These are phyloP conservation scores for Avena atlantica DNA, from an alignment of 176 grass and related monocot species.

Conservation along the genomic window DNA sequence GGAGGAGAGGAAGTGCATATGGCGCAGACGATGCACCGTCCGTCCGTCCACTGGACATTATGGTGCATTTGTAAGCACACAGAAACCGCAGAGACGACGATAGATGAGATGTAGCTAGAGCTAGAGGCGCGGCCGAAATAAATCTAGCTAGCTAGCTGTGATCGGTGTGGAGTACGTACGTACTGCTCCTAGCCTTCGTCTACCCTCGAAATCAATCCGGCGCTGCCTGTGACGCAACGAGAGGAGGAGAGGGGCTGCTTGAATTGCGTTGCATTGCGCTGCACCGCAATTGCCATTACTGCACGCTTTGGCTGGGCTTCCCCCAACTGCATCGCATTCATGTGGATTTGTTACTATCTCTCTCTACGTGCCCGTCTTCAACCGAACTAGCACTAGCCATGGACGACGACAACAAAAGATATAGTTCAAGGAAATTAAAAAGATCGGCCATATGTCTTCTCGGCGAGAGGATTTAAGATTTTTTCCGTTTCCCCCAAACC, in stretches of 20 bases:
- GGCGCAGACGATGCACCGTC: neutral
- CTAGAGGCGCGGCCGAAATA: slow-evolving; percentile 9
- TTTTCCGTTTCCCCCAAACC: too few relatives aligned
- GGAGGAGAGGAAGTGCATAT: neutral
- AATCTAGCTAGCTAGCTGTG: slow-evolving; percentile 7
- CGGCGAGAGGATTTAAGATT: neutral
- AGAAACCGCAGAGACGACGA: slow-evolving; percentile 4
- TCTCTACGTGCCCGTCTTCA: neutral
- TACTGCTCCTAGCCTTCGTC: neutral
- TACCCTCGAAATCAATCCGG: neutral
- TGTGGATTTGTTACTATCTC: slow-evolving; percentile 25
- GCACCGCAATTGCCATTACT: slow-evolving; percentile 44
- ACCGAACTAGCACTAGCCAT: neutral
- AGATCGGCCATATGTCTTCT: neutral
- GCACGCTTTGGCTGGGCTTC: neutral
- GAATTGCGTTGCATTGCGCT: slow-evolving; percentile 25
- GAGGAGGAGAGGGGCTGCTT: neutral
- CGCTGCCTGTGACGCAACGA: slow-evolving; percentile 29
- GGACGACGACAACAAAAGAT: neutral
- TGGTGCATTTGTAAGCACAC: slow-evolving; percentile 37
- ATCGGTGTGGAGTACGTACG: neutral
- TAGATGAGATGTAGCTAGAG: neutral
- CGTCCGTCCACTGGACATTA: slow-evolving; percentile 28
- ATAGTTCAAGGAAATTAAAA: neutral
- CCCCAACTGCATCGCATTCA: slow-evolving; percentile 60